Percentiles rank a stretch among this genome's conserved stretches.
Conservation (phyloP, 495 filamentous ascomycete species). For the Penicillium simplicissimum region DNA sequence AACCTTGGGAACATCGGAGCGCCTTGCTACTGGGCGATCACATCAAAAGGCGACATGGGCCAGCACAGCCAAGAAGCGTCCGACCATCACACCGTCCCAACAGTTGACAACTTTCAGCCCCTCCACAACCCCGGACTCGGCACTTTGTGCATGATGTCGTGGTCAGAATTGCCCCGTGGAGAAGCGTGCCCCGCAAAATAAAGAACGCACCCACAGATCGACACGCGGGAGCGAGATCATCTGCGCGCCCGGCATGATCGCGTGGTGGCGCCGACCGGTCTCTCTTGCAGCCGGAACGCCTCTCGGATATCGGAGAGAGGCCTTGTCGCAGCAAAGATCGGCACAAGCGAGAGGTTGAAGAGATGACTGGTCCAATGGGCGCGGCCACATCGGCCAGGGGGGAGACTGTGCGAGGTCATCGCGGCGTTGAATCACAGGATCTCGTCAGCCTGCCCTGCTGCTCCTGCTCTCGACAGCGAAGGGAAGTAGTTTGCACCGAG, state of each 20-base stretch:
- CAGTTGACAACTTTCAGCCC: background rate
- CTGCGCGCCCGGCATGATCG: conserved; percentile 27
- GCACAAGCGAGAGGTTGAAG: conserved; percentile 3
- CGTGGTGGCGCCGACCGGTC: conserved; percentile 9
- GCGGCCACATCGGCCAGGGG: background rate
- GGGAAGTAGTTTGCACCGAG: background rate
- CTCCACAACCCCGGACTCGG: background rate
- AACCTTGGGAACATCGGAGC: background rate
- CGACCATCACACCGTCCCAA: background rate
- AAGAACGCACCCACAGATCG: conserved; percentile 5
- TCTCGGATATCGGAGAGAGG: conserved; percentile 7
- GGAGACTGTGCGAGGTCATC: conserved; percentile 12
- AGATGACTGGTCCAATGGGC: conserved; percentile 13
- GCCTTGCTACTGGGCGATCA: background rate
- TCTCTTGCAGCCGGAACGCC: conserved; percentile 1
- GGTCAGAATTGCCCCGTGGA: conserved; percentile 4
- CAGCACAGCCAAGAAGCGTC: background rate
- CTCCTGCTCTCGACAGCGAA: background rate
- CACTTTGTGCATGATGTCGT: conserved; percentile 1
- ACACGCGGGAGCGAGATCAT: conserved; percentile 22
- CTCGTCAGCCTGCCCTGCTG: conserved; percentile 29
- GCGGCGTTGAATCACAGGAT: conserved; percentile 26
- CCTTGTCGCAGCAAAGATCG: conserved; percentile 22
- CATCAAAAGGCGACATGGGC: background rate
- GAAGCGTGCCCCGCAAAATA: conserved; percentile 10